Evolutionary conservation across 805 yeast species (phyloP), one percentile per base, ranked within the genome.

Genomic region (Candida nanaspora): DNA sequence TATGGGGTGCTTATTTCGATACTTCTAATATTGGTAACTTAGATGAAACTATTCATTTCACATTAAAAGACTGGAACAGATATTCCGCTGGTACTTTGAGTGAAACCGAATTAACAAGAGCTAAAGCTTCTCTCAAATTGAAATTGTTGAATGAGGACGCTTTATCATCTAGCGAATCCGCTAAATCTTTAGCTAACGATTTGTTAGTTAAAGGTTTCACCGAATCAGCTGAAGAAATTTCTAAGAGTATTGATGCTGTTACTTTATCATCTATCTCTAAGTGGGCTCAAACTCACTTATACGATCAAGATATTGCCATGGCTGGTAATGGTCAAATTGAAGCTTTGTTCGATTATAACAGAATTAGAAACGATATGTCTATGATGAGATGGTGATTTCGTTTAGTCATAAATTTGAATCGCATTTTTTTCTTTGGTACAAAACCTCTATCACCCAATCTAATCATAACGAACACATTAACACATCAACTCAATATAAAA

Each of bases 261-360:
- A 61, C 78, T 44, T 71, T 74, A 46, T 65, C 69, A 51, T 78
- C 77, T 50, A 68, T 85, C 49, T 76, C 74, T 60, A 66, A 73
- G 39, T 85, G 93, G 93, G 91, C 93, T 50, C 74, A 74, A 57
- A 70, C 72, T 47, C 70, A 76, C 65, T 72, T 85, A 63, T 85
- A 87, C 85, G 94, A 85, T 68, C 84, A 76, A 65, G 95, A 85
- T 66, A 70, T 85, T 57, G 94, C 86, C 52, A 69, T 85, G 55
- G 74, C 91, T 45, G 93, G 84, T 65, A 76, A 85, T 49, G 95
- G 95, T 66, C 85, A 81, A 70, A 83, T 82, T 68, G 95, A 85
- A 74, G 86, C 72, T 51, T 70, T 85, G 66, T 70, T 84, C 61
- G 95, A 85, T 65, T 85, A 85, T 78, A 72, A 70, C 77, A 81